phyloP scores from a whole-genome alignment of 306 rosid genomes.

The Sechiopsis laciniata region DNA sequence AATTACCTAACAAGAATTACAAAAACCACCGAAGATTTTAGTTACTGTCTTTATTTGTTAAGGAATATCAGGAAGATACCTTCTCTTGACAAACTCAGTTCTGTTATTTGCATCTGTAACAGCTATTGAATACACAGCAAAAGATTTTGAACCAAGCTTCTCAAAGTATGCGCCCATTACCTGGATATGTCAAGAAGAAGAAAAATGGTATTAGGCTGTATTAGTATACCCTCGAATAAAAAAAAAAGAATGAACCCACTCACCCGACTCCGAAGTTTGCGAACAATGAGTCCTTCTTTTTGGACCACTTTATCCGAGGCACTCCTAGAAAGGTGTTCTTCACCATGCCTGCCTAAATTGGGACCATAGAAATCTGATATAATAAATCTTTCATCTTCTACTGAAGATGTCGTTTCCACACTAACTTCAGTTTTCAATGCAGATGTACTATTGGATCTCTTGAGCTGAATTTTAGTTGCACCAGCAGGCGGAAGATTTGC shows the following conservation, averaged over 20 bases:
- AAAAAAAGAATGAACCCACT: slow-evolving; percentile 32
- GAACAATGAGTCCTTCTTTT: slow-evolving; percentile 54
- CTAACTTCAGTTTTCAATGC: slow-evolving; percentile 43
- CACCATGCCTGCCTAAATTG: slow-evolving; percentile 45
- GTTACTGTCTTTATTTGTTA: not conserved
- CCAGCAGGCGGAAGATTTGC: slow-evolving; percentile 29
- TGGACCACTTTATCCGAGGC: slow-evolving; percentile 51
- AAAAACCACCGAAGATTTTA: not conserved
- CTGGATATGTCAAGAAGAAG: slow-evolving; percentile 38
- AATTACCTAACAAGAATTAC: not conserved
- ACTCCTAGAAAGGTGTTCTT: slow-evolving; percentile 40
- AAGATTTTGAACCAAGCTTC: slow-evolving; percentile 74
- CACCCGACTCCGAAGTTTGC: slow-evolving; percentile 90
- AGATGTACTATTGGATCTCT: slow-evolving; percentile 81
- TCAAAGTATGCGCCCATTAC: slow-evolving; percentile 95
- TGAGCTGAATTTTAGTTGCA: slow-evolving; percentile 38
- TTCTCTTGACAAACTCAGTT: slow-evolving; percentile 95
- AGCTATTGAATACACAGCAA: slow-evolving; percentile 93
- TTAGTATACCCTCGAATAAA: slow-evolving; percentile 8
- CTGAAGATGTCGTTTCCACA: slow-evolving; percentile 25
- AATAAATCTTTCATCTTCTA: slow-evolving; percentile 43
- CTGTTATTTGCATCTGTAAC: slow-evolving; percentile 74
- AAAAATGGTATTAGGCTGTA: slow-evolving; percentile 11
- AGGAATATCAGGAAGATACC: slow-evolving; percentile 44
- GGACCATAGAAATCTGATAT: slow-evolving; percentile 70